Evolutionary conservation across 306 rosid genomes (phyloP).

Genomic region (Malus asiatica): DNA sequence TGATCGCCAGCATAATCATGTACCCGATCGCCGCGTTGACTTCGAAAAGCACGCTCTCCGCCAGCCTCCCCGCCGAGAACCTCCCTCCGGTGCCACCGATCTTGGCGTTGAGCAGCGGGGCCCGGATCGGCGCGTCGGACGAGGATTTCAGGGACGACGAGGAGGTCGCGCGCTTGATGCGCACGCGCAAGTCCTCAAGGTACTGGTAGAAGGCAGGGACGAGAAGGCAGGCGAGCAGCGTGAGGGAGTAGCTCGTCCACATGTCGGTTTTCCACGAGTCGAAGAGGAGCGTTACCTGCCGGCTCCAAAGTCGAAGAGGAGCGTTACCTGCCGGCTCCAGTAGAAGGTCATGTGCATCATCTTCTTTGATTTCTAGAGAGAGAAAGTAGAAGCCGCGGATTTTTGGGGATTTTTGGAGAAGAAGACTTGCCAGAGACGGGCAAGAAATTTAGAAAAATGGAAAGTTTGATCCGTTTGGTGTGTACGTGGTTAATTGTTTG

Average conservation of each 20-base stretch:
- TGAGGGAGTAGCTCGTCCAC: conserved; percentile 51
- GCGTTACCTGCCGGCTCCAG: conserved; percentile 70
- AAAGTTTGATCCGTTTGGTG: no score
- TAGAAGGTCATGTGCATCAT: conserved; percentile 99
- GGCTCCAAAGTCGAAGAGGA: conserved; percentile 61
- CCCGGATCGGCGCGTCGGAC: conserved; percentile 37
- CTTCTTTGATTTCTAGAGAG: conserved; percentile 24
- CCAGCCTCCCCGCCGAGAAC: conserved; percentile 28
- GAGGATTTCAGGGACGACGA: conserved; percentile 16
- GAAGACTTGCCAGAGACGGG: background rate
- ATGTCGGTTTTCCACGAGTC: conserved; percentile 71
- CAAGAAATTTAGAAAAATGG: background rate
- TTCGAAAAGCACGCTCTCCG: conserved; percentile 61
- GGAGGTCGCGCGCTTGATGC: conserved; percentile 29
- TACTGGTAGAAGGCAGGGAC: conserved; percentile 69
- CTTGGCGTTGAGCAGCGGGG: conserved; percentile 40
- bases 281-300: conserved; percentile 51
- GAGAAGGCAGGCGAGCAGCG: conserved; percentile 58
- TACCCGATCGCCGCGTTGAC: conserved; percentile 82
- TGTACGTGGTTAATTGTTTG: background rate
- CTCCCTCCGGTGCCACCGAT: conserved; percentile 9
- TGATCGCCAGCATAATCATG: conserved; percentile 72
- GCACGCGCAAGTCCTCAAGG: conserved; percentile 64
- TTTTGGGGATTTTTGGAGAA: background rate
- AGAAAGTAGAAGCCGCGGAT: background rate